These are phyloP conservation scores for Trifolium pratense DNA, from an alignment of 306 rosid species.

Conservation along the genomic window DNA sequence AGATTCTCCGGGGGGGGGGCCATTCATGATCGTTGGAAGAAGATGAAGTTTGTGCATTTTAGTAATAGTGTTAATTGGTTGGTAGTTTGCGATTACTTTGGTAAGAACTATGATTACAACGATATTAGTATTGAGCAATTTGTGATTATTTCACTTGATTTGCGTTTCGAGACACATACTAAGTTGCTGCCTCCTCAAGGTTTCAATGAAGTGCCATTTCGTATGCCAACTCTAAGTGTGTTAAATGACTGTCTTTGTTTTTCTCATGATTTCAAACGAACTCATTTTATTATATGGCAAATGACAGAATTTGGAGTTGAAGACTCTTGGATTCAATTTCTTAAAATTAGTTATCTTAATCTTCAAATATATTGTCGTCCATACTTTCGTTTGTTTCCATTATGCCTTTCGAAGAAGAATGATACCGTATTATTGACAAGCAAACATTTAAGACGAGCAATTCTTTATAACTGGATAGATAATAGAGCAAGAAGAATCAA, in stretches of 20 bases:
- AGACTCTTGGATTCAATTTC: background rate
- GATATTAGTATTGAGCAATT: background rate
- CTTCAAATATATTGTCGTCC: too few species aligned
- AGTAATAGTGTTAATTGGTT: too few species aligned
- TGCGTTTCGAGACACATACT: background rate
- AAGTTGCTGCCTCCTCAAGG: background rate
- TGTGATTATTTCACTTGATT: background rate
- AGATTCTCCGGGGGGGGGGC: too few species aligned
- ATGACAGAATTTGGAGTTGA: background rate
- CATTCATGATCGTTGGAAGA: background rate
- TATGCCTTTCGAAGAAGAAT: background rate
- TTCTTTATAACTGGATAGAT: background rate
- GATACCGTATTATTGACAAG: too few species aligned
- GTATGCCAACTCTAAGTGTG: background rate
- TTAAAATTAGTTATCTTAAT: background rate
- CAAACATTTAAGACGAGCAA: background rate
- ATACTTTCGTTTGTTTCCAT: background rate
- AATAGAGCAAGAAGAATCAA: background rate
- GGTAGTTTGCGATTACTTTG: background rate
- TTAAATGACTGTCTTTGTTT: background rate
- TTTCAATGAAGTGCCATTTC: background rate
- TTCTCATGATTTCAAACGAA: background rate
- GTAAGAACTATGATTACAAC: background rate
- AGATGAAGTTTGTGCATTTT: too few species aligned
- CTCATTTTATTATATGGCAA: background rate